Evolutionary conservation across 208 protist species (phyloP).

Genomic region (Crithidia bombi): DNA sequence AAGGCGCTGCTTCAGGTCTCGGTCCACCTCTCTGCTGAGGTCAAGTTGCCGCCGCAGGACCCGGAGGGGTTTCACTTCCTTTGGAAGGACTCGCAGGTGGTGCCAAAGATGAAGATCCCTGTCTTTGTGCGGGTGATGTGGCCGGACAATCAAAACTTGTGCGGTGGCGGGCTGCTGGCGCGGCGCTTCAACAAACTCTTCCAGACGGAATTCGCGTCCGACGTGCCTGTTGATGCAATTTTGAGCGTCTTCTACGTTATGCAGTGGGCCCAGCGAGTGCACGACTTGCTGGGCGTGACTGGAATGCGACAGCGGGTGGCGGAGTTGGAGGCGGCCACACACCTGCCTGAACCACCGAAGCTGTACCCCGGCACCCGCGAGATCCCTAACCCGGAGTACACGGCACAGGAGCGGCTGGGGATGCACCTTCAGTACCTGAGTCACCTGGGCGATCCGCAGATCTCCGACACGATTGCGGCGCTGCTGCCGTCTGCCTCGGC

Average conservation of each 20-base stretch:
- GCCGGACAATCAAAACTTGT: constrained; percentile 75
- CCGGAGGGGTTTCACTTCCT: constrained; percentile 80
- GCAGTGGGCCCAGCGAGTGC: constrained; percentile 69
- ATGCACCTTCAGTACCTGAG: constrained; percentile 92
- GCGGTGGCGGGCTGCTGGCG: constrained; percentile 64
- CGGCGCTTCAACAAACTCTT: constrained; percentile 78
- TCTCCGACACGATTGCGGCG: constrained; percentile 56
- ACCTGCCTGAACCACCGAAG: constrained; percentile 38
- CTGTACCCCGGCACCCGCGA: constrained; percentile 89
- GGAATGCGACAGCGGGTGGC: constrained; percentile 86
- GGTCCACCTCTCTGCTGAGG: constrained; percentile 89
- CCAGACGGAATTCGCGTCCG: constrained; percentile 78
- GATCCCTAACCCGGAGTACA: constrained; percentile 92
- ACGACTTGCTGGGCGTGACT: constrained; percentile 68
- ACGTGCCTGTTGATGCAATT: constrained; percentile 81
- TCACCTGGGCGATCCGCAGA: constrained; percentile 80
- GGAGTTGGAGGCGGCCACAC: constrained; percentile 57
- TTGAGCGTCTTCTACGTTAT: constrained; percentile 74
- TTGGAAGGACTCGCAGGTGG: constrained; percentile 87
- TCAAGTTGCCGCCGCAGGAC: constrained; percentile 91
- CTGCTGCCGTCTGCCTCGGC: constrained; percentile 61
- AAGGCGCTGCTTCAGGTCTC: constrained; percentile 86
- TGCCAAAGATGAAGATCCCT: constrained; percentile 84
- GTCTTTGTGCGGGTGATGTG: constrained; percentile 88
- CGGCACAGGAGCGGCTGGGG: constrained; percentile 74